Percentiles rank a stretch among this genome's conserved stretches.
These are phyloP conservation scores for Eragrostis curvula DNA, from an alignment of 176 grass and related monocot species.

Conservation along the genomic window DNA sequence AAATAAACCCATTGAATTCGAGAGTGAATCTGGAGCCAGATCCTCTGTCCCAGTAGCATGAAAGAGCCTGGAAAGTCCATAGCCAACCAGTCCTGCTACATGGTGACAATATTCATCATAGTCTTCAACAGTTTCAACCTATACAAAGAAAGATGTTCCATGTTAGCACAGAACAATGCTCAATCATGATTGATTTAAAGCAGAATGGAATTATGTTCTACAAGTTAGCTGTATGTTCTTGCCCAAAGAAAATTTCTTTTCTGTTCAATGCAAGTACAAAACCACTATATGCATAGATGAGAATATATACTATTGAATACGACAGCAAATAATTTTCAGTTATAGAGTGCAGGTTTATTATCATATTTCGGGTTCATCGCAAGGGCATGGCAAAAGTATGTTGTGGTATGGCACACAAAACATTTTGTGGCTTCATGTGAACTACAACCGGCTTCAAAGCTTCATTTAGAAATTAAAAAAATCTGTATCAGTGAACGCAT, in stretches of 20 bases:
- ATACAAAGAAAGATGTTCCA: constrained; percentile 27
- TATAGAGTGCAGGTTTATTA: too few relatives aligned
- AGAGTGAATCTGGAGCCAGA: constrained; percentile 73
- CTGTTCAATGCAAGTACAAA: constrained; percentile 12
- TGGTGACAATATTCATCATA: constrained; percentile 99
- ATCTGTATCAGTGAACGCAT: too few relatives aligned
- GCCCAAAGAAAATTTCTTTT: not conserved
- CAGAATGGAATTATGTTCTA: not conserved
- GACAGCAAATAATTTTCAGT: too few relatives aligned
- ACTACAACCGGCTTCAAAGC: too few relatives aligned
- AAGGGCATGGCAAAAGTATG: too few relatives aligned
- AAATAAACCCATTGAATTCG: constrained; percentile 98
- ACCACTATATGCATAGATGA: not conserved
- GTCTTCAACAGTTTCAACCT: constrained; percentile 89
- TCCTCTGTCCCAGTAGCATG: constrained; percentile 77
- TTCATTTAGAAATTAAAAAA: too few relatives aligned
- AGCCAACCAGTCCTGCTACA: constrained; percentile 92
- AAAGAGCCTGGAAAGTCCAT: constrained; percentile 96
- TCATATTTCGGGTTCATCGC: too few relatives aligned
- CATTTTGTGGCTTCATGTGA: too few relatives aligned
- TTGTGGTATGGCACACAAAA: too few relatives aligned
- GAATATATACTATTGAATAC: not conserved
- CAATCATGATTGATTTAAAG: constrained; percentile 3
- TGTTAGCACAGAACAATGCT: constrained; percentile 34
- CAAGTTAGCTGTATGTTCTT: not conserved